Base-by-base conservation (phyloP, 75 land plant species). In the Cryptomeria japonica region DNA sequence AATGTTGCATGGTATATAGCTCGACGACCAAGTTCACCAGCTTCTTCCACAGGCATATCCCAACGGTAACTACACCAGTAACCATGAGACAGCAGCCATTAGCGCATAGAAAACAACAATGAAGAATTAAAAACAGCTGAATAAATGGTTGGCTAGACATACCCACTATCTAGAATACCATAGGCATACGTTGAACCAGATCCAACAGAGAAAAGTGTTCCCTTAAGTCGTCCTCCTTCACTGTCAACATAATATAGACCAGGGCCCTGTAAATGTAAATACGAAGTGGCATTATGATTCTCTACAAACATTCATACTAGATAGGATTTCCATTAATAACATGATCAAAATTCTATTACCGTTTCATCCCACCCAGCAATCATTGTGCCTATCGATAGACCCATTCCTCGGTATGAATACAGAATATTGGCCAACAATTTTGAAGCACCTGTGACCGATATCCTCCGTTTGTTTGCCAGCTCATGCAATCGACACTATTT, bases 311-410 rank as follows among this genome's bases (percentile, higher is more conserved):
- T 39, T 28, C 70, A 85, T 7, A 47, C 15, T 34, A 83, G 56
- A 47, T 19, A 49, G 22, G 6, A 16, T 41, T 51, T 58, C 82
- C 31, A 51, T 64, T 36, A 86, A 44, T 31, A 47, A 80, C 12
- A 51, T 44, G 15, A 86, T 39, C 34, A 38, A 37, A 70, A 44
- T 44, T 87, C 41, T 39, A 38, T 36, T 91, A 97, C 99, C 80
- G 93, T 94, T 91, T 98, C 99, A 89, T 98, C 99, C 98, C 98
- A 98, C 76, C 99, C 99, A 88, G 99, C 99, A 90, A 98, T 98
- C 99, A 98, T 98, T 44, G 99, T 98, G 72, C 99, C 99, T 85
- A 98, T 93, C 15, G 99, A 98, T 12, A 98, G 91, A 22, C 99
- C 99, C 99, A 98, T 98, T 87, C 99, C 97, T 51, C 99, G 95